Conservation (phyloP, 1,139 yeast genomes). For the Geotrichum citri-aurantii region DNA sequence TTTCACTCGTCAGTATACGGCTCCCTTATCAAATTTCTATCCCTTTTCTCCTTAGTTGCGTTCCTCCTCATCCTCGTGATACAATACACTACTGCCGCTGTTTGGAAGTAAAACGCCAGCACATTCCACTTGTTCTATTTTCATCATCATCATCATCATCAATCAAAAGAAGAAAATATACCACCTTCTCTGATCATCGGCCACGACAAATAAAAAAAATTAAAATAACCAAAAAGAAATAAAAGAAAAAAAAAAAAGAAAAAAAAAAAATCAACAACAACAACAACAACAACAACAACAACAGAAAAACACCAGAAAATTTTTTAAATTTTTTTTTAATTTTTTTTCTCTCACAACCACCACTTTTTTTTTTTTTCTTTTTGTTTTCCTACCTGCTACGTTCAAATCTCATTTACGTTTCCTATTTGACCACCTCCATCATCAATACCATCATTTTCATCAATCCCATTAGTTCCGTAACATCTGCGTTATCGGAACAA, state of each 20-base stretch:
- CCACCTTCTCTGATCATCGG: constrained; percentile 4
- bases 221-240: background rate
- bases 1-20: background rate
- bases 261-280: background rate
- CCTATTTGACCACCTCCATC: background rate
- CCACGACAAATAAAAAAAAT: background rate
- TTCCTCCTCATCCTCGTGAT: background rate
- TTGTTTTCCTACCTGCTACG: background rate
- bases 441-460: no score
- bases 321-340: background rate
- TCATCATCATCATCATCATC: background rate
- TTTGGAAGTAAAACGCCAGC: background rate
- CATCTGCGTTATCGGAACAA: no score
- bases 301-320: background rate
- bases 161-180: background rate
- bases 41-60: background rate
- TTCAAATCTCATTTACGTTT: background rate
- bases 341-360: constrained; percentile 7
- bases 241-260: background rate
- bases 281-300: constrained; percentile 1
- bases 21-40: background rate
- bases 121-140: constrained; percentile 7
- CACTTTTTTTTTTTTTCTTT: background rate
- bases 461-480: no score
- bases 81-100: background rate